Evolutionary conservation across 2,329 filamentous ascomycete genomes (phyloP).

Genomic region (Nothophoma quercina): DNA sequence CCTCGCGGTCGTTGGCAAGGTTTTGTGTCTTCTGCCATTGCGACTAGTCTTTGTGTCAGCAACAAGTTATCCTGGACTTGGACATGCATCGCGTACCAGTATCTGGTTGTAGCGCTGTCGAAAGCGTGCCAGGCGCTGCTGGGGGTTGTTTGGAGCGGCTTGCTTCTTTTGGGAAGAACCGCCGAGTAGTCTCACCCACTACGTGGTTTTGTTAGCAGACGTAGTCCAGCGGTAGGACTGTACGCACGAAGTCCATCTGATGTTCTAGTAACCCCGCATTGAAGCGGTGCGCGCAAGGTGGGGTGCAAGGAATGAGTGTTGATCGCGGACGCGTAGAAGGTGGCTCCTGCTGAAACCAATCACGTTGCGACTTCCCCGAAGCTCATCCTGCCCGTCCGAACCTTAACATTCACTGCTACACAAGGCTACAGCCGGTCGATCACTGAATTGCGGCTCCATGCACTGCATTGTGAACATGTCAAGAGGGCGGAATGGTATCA

Average conservation of each 20-base stretch:
- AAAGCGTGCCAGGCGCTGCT: constrained; percentile 68
- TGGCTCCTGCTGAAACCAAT: constrained; percentile 19
- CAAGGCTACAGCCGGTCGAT: too few relatives aligned
- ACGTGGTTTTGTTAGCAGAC: constrained; percentile 24
- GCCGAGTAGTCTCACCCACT: constrained; percentile 70
- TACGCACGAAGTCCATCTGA: constrained; percentile 38
- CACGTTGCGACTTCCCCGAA: constrained; percentile 15
- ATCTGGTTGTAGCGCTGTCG: constrained; percentile 67
- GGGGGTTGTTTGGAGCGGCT: constrained; percentile 61
- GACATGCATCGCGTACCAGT: constrained; percentile 50
- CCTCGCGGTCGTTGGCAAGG: constrained; percentile 59
- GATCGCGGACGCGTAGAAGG: constrained; percentile 11
- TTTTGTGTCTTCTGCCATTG: constrained; percentile 66
- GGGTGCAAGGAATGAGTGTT: constrained; percentile 23
- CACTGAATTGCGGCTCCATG: too few relatives aligned
- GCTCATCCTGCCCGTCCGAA: too few relatives aligned
- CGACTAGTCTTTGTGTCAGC: constrained; percentile 54
- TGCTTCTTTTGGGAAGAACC: constrained; percentile 61
- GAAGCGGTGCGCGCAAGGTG: constrained; percentile 29
- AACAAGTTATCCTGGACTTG: not conserved
- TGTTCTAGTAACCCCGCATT: constrained; percentile 35
- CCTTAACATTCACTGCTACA: too few relatives aligned
- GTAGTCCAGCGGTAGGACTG: not conserved
- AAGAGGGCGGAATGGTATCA: too few relatives aligned
- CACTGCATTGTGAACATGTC: too few relatives aligned